A percentile compares a stretch with the other conserved stretches of the same genome.
Conservation (phyloP, 2,329 filamentous ascomycete genomes). For the Aureobasidium sp. region DNA sequence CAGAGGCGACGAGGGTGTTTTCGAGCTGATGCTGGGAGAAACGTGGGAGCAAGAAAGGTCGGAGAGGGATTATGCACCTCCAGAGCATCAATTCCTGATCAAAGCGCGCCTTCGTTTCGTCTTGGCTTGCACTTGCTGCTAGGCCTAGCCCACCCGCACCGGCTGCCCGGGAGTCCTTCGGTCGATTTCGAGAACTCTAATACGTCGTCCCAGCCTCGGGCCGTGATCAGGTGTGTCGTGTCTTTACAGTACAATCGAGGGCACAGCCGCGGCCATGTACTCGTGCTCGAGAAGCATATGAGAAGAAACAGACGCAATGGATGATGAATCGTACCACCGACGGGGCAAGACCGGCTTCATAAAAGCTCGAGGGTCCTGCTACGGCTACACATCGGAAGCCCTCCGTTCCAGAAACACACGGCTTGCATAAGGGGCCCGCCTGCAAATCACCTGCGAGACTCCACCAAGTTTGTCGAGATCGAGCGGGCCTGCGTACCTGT, state of each 20-base stretch:
- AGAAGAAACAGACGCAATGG: not conserved
- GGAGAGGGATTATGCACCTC: constrained; percentile 5
- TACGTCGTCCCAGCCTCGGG: not conserved
- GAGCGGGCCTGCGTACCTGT: not conserved
- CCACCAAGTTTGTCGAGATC: not conserved
- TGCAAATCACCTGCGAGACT: not conserved
- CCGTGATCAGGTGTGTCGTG: not conserved
- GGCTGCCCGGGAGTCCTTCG: too few species aligned
- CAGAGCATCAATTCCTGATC: constrained; percentile 9
- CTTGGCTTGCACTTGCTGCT: not conserved
- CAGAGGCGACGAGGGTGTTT: not conserved
- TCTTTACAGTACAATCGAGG: not conserved
- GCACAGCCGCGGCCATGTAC: too few species aligned
- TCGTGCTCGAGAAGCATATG: too few species aligned
- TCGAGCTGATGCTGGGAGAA: constrained; percentile 1
- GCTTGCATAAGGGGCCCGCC: constrained; percentile 10
- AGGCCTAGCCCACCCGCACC: not conserved
- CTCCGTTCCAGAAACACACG: not conserved
- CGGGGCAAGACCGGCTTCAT: not conserved
- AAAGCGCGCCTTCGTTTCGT: not conserved
- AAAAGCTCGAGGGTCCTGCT: too few species aligned
- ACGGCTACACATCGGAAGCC: constrained; percentile 1
- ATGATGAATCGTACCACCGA: constrained; percentile 1
- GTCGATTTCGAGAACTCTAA: not conserved
- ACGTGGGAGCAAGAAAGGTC: constrained; percentile 1